Evolutionary conservation across 2,329 filamentous ascomycete genomes (phyloP).

Genomic region (Reticulascus tulasneorum): DNA sequence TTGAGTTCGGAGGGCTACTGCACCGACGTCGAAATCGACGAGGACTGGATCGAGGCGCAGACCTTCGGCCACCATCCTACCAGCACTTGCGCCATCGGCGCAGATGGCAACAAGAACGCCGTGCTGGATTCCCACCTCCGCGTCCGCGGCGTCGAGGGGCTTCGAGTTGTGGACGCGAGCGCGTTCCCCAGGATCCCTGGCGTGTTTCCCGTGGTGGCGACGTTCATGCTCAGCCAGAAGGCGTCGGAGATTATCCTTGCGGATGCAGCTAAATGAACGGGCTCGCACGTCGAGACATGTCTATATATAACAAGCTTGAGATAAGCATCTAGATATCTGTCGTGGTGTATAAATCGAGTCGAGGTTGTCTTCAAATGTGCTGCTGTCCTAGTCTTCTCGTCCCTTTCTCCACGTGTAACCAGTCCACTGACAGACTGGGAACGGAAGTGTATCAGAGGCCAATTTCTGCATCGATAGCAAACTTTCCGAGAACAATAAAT

Average conservation of each 20-base stretch:
- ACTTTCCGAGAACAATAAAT: too few relatives aligned
- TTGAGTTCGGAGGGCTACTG: slow-evolving; percentile 15
- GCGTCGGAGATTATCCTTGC: slow-evolving; percentile 52
- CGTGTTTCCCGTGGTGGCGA: slow-evolving; percentile 42
- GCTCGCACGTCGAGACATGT: neutral
- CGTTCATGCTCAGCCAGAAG: slow-evolving; percentile 59
- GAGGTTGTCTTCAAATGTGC: neutral
- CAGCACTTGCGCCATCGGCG: slow-evolving; percentile 53
- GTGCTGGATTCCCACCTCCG: slow-evolving; percentile 55
- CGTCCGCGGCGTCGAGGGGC: slow-evolving; percentile 49
- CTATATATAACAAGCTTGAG: too few relatives aligned
- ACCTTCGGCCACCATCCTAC: slow-evolving; percentile 56
- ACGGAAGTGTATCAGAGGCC: neutral
- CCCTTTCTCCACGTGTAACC: neutral
- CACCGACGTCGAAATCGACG: slow-evolving; percentile 36
- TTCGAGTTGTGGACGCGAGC: slow-evolving; percentile 62
- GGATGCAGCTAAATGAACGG: neutral
- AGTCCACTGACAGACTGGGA: neutral
- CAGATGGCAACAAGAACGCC: slow-evolving; percentile 47
- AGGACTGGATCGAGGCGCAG: slow-evolving; percentile 33
- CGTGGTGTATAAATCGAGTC: too few relatives aligned
- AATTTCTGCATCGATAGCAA: too few relatives aligned
- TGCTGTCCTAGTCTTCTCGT: neutral
- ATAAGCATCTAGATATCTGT: too few relatives aligned
- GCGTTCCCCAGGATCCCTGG: slow-evolving; percentile 49